Percentiles rank a stretch among this genome's conserved stretches.
phyloP scores from a whole-genome alignment of 1,284 basidiomycete species.

The Pterula multifida region DNA sequence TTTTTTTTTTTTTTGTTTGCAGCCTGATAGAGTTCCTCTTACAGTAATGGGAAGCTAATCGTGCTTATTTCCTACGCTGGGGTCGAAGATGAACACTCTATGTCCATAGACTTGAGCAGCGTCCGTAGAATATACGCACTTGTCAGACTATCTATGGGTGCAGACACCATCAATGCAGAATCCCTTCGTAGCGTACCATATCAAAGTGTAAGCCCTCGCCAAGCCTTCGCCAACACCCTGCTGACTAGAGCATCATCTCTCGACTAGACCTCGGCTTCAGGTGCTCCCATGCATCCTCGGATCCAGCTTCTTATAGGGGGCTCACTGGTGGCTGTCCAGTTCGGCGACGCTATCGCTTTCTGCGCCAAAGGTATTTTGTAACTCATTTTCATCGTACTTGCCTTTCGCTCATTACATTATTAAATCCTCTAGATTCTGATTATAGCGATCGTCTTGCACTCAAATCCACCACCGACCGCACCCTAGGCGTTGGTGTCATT shows the following conservation, averaged over 20 bases:
- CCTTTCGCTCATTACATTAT: not conserved
- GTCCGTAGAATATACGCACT: constrained; percentile 54
- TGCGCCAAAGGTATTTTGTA: constrained; percentile 49
- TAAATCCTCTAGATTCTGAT: constrained; percentile 39
- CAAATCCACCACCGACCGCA: constrained; percentile 53
- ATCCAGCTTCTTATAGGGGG: constrained; percentile 48
- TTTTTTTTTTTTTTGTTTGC: constrained; percentile 4
- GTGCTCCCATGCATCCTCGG: constrained; percentile 58
- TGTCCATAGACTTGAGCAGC: constrained; percentile 28
- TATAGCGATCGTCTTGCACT: constrained; percentile 64
- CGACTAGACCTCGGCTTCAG: constrained; percentile 44
- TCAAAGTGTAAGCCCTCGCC: constrained; percentile 41
- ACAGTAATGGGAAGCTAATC: constrained; percentile 38
- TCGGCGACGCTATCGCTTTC: constrained; percentile 66
- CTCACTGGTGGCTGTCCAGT: constrained; percentile 48
- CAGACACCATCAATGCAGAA: constrained; percentile 31
- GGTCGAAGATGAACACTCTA: constrained; percentile 30
- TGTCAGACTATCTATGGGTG: constrained; percentile 31
- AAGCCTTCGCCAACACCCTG: constrained; percentile 9
- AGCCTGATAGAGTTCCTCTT: constrained; percentile 5
- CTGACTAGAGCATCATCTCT: not conserved
- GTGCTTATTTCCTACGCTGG: constrained; percentile 60
- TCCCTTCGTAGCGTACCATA: constrained; percentile 53
- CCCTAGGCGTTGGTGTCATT: constrained; percentile 54
- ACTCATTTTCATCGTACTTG: not conserved